Percentiles rank a stretch among this genome's conserved stretches.
phyloP scores from a whole-genome alignment of 2,329 filamentous ascomycete genomes.

The Cercospora sp. region DNA sequence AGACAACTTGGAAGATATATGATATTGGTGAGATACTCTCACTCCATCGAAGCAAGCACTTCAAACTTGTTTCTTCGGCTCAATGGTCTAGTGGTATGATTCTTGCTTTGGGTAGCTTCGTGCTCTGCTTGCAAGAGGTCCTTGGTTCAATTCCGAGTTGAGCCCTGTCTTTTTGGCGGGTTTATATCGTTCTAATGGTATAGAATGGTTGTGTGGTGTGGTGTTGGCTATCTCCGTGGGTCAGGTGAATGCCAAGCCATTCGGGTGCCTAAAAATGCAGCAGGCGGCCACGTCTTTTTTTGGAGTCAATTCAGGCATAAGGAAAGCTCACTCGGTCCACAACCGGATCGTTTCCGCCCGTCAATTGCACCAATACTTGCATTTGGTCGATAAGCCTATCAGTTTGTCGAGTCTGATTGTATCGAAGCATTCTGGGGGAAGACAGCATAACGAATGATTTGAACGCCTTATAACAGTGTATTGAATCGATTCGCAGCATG shows the following conservation, averaged over 20 bases:
- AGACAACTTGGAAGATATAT: background rate
- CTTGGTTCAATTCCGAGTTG: conserved; percentile 18
- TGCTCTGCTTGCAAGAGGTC: conserved; percentile 16
- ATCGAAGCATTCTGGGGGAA: background rate
- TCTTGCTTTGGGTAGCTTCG: conserved; percentile 19
- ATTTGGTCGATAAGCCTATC: background rate
- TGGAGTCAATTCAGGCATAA: background rate
- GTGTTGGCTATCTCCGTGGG: background rate
- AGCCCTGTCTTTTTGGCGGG: background rate
- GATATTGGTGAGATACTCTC: background rate
- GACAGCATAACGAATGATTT: background rate
- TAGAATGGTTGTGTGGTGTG: background rate
- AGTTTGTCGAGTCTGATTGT: background rate
- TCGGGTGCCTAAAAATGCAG: background rate
- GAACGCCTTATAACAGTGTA: background rate
- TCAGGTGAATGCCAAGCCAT: background rate
- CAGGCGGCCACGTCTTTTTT: background rate
- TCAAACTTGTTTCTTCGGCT: background rate
- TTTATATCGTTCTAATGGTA: background rate
- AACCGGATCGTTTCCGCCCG: background rate
- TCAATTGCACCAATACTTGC: background rate
- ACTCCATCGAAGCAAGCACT: background rate
- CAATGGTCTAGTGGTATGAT: conserved; percentile 14
- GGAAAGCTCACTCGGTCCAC: background rate
- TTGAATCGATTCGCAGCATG: background rate